Base-by-base conservation (phyloP, 352 stramenopile genomes). In the Thalassiosira hispida region DNA sequence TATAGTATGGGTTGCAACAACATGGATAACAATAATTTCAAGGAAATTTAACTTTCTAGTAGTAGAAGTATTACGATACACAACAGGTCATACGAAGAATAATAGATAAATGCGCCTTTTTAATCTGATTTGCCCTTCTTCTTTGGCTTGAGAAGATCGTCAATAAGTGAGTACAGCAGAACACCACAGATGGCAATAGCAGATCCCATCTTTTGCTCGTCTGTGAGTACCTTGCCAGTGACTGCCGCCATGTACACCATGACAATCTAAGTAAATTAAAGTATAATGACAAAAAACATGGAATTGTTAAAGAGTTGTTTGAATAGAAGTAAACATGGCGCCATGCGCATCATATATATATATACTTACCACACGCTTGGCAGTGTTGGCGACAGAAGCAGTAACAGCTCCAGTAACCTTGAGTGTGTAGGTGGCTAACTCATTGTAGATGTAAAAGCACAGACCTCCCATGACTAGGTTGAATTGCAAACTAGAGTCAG, bases 391-490 rank as follows among this genome's bases (percentile, higher is more conserved):
- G 9, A 90, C 84, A 49, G 81, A 89, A 9, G 77, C 64, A n/a
- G 84, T 89, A 46, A 90, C 77, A 7, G 84, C 62, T 46, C 81
- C 80, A 35, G 83, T 90, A 16, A 83, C 75, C 69, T 89, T 86
- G 12, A 90, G 61, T 33, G 84, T 90, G 56, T 87, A 84, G 7
- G 84, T 90, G 20, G 84, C 84, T 49, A 90, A 75, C 73, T 90
- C 84, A 64, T 90, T 89, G 81, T 90, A 90, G 53, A 86, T 77
- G 75, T 89, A 90, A 63, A 90, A 90, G 20, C 64, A 68, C 5
- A 90, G 64, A 44, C 84, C 84, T 47, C 73, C 86, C 68, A 85
- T 78, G 38, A 85, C 44, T 11, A 90, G 64, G 59, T 89, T 90
- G 59, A 85, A 86, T 67, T 81, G 79, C 8, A 86, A 60, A 38